Base-by-base conservation (phyloP, 805 yeast genomes). In the Metschnikowia matae region DNA sequence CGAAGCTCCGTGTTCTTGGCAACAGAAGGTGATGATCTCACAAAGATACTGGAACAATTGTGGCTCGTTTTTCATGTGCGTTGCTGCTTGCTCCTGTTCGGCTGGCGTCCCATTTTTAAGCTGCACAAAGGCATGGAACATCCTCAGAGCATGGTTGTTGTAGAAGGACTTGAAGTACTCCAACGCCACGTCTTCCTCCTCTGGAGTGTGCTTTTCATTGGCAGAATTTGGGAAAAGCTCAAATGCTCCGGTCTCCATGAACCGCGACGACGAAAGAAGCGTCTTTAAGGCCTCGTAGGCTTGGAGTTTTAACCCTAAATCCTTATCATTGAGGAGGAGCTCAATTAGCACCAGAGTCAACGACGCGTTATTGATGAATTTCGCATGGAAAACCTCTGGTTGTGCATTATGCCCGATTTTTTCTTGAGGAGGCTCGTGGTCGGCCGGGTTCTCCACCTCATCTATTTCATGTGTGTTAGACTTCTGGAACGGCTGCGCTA, bases 261-360 rank as follows among this genome's bases (percentile, higher is more conserved):
- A 44, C 13, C 46, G 40, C 4, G 57, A 54, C 11, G 88, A 84
- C 60, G 87, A 91, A 13, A 91, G 71, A 33, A 91, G 66, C 1
- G 84, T 82, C 62, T 84, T 84, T 44, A 91, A 67, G 1, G 96
- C 96, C 66, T 90, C 97, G 54, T 80, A 83, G 0, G 91, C 86
- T 64, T 90, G 97, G 6, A 87, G 81, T 61, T 86, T 84, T 46
- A 90, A 67, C 0, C 96, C 95, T 4, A 84, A 79, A 54, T 83
- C 83, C 10, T 73, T 69, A 52, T 87, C 95, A 18, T 79, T 75
- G 2, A 83, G 64, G 6, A 91, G 64, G 15, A 89, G 75, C 35
- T 81, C 77, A 0, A 85, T 75, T 34, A 89, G 66, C 6, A 82
- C 74, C 6, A 70, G 60, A 21, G 84, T 67, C 45, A 87, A 63